Evolutionary conservation across 2,329 filamentous ascomycete genomes (phyloP).

Genomic region (Pyricularia grisea): DNA sequence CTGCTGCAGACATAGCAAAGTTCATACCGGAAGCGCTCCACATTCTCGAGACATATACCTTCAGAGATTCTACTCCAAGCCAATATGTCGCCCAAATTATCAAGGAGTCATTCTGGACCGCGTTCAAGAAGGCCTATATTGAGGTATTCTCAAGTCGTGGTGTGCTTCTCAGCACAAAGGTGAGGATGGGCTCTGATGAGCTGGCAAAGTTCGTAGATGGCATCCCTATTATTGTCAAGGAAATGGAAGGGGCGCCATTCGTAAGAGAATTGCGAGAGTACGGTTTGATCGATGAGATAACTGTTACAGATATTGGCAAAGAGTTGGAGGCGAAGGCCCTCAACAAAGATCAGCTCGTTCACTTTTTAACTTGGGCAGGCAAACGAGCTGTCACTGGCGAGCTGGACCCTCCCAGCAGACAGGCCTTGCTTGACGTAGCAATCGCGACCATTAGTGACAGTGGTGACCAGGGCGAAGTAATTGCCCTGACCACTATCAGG

Average conservation of each 20-base stretch:
- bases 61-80: conserved; percentile 83
- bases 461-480: conserved; percentile 55
- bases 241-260: conserved; percentile 65
- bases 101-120: conserved; percentile 94
- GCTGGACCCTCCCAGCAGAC: conserved; percentile 58
- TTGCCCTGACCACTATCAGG: conserved; percentile 66
- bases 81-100: conserved; percentile 75
- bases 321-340: conserved; percentile 79
- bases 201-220: conserved; percentile 69
- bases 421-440: conserved; percentile 67
- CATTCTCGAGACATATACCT: conserved; percentile 78
- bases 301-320: conserved; percentile 72
- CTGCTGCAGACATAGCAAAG: conserved; percentile 52
- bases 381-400: conserved; percentile 63
- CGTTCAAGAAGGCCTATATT: conserved; percentile 70
- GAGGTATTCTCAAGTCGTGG: conserved; percentile 85
- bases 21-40: conserved; percentile 75
- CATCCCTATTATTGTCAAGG: conserved; percentile 76
- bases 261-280: conserved; percentile 74
- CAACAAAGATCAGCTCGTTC: conserved; percentile 64
- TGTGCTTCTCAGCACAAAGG: conserved; percentile 72
- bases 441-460: conserved; percentile 56
- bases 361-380: conserved; percentile 79
- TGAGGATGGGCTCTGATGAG: conserved; percentile 64
- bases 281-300: conserved; percentile 80